phyloP scores from a whole-genome alignment of 2,329 filamentous ascomycete genomes.

The Exophiala bonariae region DNA sequence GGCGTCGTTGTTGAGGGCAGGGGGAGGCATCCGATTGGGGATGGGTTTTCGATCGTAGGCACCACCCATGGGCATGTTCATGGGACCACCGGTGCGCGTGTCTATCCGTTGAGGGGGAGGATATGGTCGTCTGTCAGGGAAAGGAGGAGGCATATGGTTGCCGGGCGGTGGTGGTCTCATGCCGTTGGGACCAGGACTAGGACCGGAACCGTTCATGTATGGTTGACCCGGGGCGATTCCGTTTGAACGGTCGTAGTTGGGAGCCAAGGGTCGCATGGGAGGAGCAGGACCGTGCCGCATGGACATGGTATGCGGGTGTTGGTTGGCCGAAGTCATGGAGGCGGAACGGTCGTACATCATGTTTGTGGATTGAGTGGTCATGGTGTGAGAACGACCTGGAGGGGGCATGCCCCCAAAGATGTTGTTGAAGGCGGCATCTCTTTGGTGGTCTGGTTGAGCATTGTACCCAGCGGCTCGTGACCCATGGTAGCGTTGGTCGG shows the following conservation, averaged over 20 bases:
- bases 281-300: conserved; percentile 43
- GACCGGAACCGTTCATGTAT: conserved; percentile 25
- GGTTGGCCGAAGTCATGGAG: conserved; percentile 64
- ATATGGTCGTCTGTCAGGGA: conserved; percentile 68
- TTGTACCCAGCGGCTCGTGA: conserved; percentile 52
- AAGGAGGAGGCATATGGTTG: conserved; percentile 54
- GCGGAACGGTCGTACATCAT: conserved; percentile 70
- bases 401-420: conserved; percentile 90
- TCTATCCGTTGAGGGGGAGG: conserved; percentile 71
- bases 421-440: conserved; percentile 93
- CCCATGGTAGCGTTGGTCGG: conserved; percentile 59
- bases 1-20: conserved; percentile 78
- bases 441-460: conserved; percentile 61
- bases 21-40: conserved; percentile 59
- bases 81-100: conserved; percentile 50
- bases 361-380: conserved; percentile 75
- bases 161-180: conserved; percentile 45
- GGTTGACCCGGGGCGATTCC: conserved; percentile 40
- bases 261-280: conserved; percentile 45
- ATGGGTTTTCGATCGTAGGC: conserved; percentile 61
- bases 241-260: conserved; percentile 44
- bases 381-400: conserved; percentile 88
- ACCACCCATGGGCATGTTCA: conserved; percentile 37
- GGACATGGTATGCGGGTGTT: conserved; percentile 42
- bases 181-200: not conserved